phyloP scores from a whole-genome alignment of 805 yeast genomes.

The Yamadazyma olivae region DNA sequence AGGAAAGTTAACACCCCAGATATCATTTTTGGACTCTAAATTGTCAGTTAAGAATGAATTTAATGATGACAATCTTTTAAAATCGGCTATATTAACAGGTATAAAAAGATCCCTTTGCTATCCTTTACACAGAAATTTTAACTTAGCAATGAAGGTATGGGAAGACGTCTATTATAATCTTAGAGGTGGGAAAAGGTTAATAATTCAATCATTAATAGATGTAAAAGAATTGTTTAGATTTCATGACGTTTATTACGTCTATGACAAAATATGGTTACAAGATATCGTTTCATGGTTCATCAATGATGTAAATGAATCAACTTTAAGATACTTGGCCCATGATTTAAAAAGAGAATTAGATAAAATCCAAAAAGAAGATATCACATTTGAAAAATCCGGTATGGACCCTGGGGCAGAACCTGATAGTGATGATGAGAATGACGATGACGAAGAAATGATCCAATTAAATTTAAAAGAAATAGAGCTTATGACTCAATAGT shows the following conservation, averaged over 20 bases:
- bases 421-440: slow-evolving; percentile 11
- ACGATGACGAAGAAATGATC: slow-evolving; percentile 31
- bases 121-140: slow-evolving; percentile 76
- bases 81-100: slow-evolving; percentile 56
- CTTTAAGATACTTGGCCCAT: slow-evolving; percentile 61
- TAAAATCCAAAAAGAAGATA: slow-evolving; percentile 38
- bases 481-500: slow-evolving; percentile 7
- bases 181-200: slow-evolving; percentile 64
- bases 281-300: slow-evolving; percentile 78
- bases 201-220: slow-evolving; percentile 58
- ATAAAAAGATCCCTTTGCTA: slow-evolving; percentile 71
- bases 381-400: slow-evolving; percentile 62
- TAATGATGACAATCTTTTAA: slow-evolving; percentile 35
- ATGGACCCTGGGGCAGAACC: slow-evolving; percentile 4
- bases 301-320: slow-evolving; percentile 56
- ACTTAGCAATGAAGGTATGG: slow-evolving; percentile 63
- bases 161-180: slow-evolving; percentile 65
- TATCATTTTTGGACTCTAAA: slow-evolving; percentile 66
- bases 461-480: slow-evolving; percentile 52
- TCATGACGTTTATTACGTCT: slow-evolving; percentile 83
- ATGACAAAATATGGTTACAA: slow-evolving; percentile 71
- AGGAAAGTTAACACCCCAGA: slow-evolving; percentile 81
- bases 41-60: slow-evolving; percentile 28
- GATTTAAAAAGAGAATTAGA: slow-evolving; percentile 51
- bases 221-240: slow-evolving; percentile 71